Conservation (phyloP, 441 rosid genomes). For the Arabidopsis lyrata region DNA sequence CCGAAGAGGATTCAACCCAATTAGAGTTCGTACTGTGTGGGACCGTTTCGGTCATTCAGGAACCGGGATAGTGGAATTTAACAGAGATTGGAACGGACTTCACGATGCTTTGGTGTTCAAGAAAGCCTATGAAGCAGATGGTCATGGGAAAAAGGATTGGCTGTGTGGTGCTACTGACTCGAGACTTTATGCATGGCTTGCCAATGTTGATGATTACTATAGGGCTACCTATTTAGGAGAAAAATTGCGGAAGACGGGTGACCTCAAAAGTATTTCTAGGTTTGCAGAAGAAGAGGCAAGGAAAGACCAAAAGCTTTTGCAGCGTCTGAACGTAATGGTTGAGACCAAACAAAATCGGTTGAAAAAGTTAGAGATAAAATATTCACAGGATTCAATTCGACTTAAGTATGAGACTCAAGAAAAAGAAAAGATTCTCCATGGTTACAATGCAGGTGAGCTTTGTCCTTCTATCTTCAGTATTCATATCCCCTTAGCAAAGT, state of each 20-base stretch:
- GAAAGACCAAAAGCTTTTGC: conserved; percentile 73
- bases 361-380: conserved; percentile 64
- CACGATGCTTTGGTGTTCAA: conserved; percentile 90
- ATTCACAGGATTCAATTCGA: conserved; percentile 56
- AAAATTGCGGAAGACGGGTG: conserved; percentile 75
- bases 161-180: conserved; percentile 43
- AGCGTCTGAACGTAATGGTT: conserved; percentile 57
- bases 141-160: conserved; percentile 82
- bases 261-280: conserved; percentile 78
- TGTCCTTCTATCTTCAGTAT: conserved; percentile 27
- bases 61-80: conserved; percentile 79
- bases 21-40: conserved; percentile 86
- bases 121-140: conserved; percentile 81
- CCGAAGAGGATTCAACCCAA: conserved; percentile 80
- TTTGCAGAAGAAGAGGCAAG: conserved; percentile 85
- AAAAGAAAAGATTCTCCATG: conserved; percentile 77
- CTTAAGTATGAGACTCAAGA: conserved; percentile 62
- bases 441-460: conserved; percentile 74
- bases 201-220: conserved; percentile 85
- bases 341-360: conserved; percentile 61
- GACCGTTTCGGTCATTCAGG: conserved; percentile 90
- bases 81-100: conserved; percentile 88
- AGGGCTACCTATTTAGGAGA: conserved; percentile 74
- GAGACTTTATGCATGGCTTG: conserved; percentile 92
- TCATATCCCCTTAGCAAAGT: conserved; percentile 4